These are phyloP conservation scores for Gyrodon lividus DNA, from an alignment of 768 basidiomycete genomes.

Conservation along the genomic window DNA sequence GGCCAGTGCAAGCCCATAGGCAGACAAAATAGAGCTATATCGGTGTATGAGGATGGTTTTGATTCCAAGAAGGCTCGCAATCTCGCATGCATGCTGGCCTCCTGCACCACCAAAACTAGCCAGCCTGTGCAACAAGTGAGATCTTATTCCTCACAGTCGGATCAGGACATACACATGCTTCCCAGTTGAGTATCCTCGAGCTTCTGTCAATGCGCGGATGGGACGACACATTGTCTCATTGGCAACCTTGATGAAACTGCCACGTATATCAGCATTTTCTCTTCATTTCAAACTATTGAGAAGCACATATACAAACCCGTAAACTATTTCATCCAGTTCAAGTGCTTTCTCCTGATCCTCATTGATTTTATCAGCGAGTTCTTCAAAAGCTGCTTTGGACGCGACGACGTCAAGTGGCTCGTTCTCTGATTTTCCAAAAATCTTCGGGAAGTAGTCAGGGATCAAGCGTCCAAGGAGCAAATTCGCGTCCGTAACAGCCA, in stretches of 20 bases:
- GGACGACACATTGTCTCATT: constrained; percentile 97
- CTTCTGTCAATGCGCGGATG: constrained; percentile 88
- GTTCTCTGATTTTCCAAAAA: constrained; percentile 87
- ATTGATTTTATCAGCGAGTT: constrained; percentile 70
- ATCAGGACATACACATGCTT: constrained; percentile 55
- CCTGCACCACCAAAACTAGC: constrained; percentile 90
- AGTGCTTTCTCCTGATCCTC: constrained; percentile 56
- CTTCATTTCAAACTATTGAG: background rate
- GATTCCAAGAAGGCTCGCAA: constrained; percentile 83
- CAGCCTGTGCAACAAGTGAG: constrained; percentile 42
- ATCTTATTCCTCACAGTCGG: background rate
- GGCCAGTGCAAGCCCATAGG: constrained; percentile 91
- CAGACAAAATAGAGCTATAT: constrained; percentile 90
- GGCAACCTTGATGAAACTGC: constrained; percentile 90
- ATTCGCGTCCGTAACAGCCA: constrained; percentile 94
- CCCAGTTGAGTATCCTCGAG: constrained; percentile 78
- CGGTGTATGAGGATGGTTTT: constrained; percentile 85
- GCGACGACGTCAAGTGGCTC: constrained; percentile 80
- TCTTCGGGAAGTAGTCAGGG: constrained; percentile 91
- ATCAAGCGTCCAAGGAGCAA: constrained; percentile 85
- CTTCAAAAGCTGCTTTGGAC: constrained; percentile 63
- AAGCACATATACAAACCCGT: constrained; percentile 54
- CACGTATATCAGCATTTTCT: background rate
- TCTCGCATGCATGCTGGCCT: constrained; percentile 92
- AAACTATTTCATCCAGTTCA: constrained; percentile 80